These are phyloP conservation scores for Carpinus viminea DNA, from an alignment of 306 rosid genomes.

Conservation along the genomic window DNA sequence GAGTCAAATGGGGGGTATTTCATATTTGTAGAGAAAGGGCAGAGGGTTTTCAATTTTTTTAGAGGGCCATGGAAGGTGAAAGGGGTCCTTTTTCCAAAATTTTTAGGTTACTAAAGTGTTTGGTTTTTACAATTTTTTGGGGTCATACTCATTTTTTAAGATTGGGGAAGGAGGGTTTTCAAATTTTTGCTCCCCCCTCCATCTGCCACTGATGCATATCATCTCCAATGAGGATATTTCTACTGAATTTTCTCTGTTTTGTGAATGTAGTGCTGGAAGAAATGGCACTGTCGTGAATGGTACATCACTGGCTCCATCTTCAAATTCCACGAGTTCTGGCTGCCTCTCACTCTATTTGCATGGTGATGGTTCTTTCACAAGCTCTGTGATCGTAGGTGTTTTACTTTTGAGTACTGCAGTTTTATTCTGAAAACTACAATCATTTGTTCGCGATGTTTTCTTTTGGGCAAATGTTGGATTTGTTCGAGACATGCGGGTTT, in stretches of 20 bases:
- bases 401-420: slow-evolving; percentile 44
- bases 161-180: too few species aligned
- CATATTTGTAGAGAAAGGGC: too few species aligned
- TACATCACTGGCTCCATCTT: slow-evolving; percentile 67
- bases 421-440: slow-evolving; percentile 40
- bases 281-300: slow-evolving; percentile 56
- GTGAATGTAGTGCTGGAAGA: slow-evolving; percentile 53
- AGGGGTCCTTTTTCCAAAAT: too few species aligned
- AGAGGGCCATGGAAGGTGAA: too few species aligned
- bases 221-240: background rate
- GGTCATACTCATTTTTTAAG: too few species aligned
- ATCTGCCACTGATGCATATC: background rate
- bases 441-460: slow-evolving; percentile 25
- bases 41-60: too few species aligned
- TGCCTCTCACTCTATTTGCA: slow-evolving; percentile 46
- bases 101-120: too few species aligned
- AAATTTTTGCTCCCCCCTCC: too few species aligned
- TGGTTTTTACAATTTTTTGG: too few species aligned
- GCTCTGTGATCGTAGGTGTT: slow-evolving; percentile 43
- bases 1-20: too few species aligned
- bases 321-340: slow-evolving; percentile 61
- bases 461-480: slow-evolving; percentile 19
- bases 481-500: slow-evolving; percentile 28
- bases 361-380: slow-evolving; percentile 45
- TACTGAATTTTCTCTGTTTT: slow-evolving; percentile 23